Evolutionary conservation across 2,329 filamentous ascomycete genomes (phyloP), one percentile per base, ranked within the genome.

Genomic region (Fusarium succisae): DNA sequence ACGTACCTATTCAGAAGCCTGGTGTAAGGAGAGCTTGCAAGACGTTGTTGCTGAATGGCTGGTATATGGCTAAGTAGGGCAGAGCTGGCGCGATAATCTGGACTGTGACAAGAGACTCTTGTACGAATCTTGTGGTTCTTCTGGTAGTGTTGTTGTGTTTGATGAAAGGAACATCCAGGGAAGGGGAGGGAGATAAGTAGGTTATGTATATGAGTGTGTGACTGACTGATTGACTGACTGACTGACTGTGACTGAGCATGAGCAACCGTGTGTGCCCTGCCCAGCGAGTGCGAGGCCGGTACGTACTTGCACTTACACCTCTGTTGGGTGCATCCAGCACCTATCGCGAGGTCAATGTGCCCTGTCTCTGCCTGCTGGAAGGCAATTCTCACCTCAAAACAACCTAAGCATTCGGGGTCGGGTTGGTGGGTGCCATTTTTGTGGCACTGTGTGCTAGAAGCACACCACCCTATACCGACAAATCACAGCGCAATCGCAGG

Each of bases 71-170:
- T 77, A 77, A 75, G 76, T 75, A 79, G 79, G 64, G 76, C 77
- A 79, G 76, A 81, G 86, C 87, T 89, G 87, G 82, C 84, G 87
- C 85, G 87, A 89, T 83, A 82, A 87, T 87, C 87, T 82, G 84
- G 85, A 87, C 88, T 88, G 88, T 88, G 88, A 90, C 88, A 86
- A 84, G 83, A 85, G 85, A 88, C 85, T 88, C 87, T 88, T 83
- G 82, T 85, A 80, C 80, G 83, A 86, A 84, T 83, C 81, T 82
- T 85, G 82, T 82, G 85, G 85, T 84, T 86, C 86, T 83, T 82
- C 83, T 85, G 84, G 69, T 79, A 80, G 83, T 84, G 82, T 84
- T 87, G 82, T 83, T 87, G 84, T 86, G 87, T 84, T 81, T 85
- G 81, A 80, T 76, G 79, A 82, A 44, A 26, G 77, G 58, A 78